Percentiles rank a stretch among this genome's conserved stretches.
Conservation (phyloP, 768 basidiomycete genomes). For the Leccinum subgranulosum region DNA sequence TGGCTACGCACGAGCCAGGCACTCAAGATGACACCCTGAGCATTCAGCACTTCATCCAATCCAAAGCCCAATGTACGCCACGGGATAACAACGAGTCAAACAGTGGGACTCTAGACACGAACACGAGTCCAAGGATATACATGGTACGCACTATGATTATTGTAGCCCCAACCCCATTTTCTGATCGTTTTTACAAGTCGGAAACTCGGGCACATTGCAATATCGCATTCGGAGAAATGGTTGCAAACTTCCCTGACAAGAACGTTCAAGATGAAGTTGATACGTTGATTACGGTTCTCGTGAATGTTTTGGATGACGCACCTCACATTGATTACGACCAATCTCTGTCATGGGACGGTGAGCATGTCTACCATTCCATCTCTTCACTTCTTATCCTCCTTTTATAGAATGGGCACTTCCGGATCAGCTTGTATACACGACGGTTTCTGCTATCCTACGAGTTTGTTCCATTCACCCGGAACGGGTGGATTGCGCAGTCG, state of each 20-base stretch:
- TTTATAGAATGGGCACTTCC: constrained; percentile 80
- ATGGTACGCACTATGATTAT: constrained; percentile 47
- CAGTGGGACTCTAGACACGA: constrained; percentile 21
- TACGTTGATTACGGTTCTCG: constrained; percentile 54
- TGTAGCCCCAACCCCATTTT: not conserved
- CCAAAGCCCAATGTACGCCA: constrained; percentile 52
- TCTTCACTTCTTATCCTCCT: not conserved
- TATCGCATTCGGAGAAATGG: constrained; percentile 79
- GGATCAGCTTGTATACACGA: constrained; percentile 80
- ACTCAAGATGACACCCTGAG: constrained; percentile 44
- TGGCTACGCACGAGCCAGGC: constrained; percentile 56
- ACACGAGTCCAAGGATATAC: constrained; percentile 34
- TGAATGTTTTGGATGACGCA: constrained; percentile 68
- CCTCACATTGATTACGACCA: constrained; percentile 76
- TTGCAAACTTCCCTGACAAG: constrained; percentile 56
- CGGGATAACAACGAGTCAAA: constrained; percentile 10
- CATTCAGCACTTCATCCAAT: constrained; percentile 56
- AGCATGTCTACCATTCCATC: constrained; percentile 6
- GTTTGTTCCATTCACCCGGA: constrained; percentile 54
- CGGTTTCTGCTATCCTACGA: constrained; percentile 70
- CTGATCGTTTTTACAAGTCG: constrained; percentile 41
- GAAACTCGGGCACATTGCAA: constrained; percentile 74
- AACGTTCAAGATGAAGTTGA: constrained; percentile 51
- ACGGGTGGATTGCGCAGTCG: constrained; percentile 47
- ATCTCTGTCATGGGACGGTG: constrained; percentile 80